Conservation (phyloP, 2,329 filamentous ascomycete genomes). For the Stagonosporopsis chrysanthemi region DNA sequence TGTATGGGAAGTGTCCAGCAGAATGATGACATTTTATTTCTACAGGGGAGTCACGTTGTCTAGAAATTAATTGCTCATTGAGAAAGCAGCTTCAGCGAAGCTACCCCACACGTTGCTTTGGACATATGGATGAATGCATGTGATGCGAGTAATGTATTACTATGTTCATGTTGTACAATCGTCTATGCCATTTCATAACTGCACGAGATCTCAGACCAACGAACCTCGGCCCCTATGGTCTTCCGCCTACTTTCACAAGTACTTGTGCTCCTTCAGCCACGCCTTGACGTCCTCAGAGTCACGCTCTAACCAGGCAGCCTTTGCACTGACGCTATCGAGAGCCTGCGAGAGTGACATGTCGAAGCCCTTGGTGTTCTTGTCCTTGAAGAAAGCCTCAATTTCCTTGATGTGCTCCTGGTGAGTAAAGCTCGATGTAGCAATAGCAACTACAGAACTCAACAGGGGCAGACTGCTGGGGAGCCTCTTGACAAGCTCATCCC, state of each 20-base stretch:
- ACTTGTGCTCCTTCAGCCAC: slow-evolving; percentile 74
- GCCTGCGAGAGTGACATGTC: slow-evolving; percentile 91
- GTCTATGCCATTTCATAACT: neutral
- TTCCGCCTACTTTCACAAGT: slow-evolving; percentile 51
- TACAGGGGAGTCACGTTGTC: neutral
- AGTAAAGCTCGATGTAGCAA: slow-evolving; percentile 83
- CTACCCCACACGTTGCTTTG: too few relatives aligned
- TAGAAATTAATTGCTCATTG: neutral
- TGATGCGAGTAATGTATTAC: slow-evolving; percentile 12
- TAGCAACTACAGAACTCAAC: slow-evolving; percentile 82
- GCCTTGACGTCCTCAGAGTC: slow-evolving; percentile 78
- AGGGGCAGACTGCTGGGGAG: slow-evolving; percentile 87
- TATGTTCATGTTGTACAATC: slow-evolving; percentile 16
- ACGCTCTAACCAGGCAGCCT: slow-evolving; percentile 80
- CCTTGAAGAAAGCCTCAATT: slow-evolving; percentile 81
- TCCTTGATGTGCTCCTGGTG: slow-evolving; percentile 75
- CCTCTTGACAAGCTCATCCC: slow-evolving; percentile 81
- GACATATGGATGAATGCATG: neutral
- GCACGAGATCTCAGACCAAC: neutral
- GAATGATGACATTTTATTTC: neutral
- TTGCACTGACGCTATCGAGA: slow-evolving; percentile 82
- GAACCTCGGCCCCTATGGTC: neutral
- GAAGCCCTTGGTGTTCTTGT: slow-evolving; percentile 85
- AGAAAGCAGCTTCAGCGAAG: neutral
- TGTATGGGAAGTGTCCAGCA: neutral